Conservation (phyloP, 805 yeast genomes). For the Starmerella stigmatis region DNA sequence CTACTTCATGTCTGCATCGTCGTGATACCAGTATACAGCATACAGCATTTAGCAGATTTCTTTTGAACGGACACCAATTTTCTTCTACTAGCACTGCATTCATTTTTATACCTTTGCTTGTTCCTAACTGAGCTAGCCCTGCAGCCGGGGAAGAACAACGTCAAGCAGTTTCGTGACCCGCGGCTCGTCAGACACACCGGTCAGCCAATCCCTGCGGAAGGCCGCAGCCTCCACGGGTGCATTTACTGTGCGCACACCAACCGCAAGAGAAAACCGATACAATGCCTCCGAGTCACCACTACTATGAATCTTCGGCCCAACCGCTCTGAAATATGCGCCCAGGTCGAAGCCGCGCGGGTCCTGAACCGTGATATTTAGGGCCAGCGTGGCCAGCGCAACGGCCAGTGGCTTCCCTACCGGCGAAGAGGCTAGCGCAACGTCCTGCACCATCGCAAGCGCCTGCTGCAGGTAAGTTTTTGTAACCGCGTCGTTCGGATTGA, state of each 20-base stretch:
- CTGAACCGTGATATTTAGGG: constrained; percentile 22
- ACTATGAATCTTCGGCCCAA: neutral
- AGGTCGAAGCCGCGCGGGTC: constrained; percentile 9
- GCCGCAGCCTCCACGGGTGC: constrained; percentile 9
- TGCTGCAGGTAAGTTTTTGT: constrained; percentile 24
- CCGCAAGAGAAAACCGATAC: constrained; percentile 24
- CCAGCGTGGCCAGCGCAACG: constrained; percentile 39
- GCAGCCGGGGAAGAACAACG: constrained; percentile 9
- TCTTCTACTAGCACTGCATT: no score
- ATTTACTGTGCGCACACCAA: constrained; percentile 18
- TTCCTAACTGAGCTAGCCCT: no score
- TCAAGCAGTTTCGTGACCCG: constrained; percentile 14
- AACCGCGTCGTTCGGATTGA: constrained; percentile 24
- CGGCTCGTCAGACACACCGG: constrained; percentile 4
- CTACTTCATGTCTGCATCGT: no score
- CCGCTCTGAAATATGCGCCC: neutral
- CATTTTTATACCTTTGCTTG: no score
- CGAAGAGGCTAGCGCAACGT: neutral
- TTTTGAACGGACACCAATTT: no score
- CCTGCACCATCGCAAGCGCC: constrained; percentile 25
- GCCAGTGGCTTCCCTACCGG: constrained; percentile 18
- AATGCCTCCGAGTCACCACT: constrained; percentile 20
- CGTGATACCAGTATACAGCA: no score
- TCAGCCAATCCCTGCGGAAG: constrained; percentile 11
- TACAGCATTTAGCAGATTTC: no score